phyloP scores from a whole-genome alignment of 805 yeast genomes.

The Jamesozyma lodderae region DNA sequence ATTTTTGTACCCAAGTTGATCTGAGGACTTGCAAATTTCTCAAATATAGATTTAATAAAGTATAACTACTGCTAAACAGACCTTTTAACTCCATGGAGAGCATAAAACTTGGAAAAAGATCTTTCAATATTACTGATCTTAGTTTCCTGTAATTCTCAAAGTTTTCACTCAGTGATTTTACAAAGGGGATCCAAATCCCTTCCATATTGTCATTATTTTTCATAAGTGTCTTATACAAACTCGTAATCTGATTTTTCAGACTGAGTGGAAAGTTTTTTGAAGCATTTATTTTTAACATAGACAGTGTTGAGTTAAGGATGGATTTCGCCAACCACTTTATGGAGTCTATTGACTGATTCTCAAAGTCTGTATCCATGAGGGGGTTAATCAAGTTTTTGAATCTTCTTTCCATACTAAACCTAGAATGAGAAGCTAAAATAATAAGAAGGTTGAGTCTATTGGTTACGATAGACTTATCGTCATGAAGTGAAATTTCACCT shows the following conservation, averaged over 20 bases:
- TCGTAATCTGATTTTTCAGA: slow-evolving; percentile 6
- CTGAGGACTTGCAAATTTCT: slow-evolving; percentile 8
- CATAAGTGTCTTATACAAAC: neutral
- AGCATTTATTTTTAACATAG: slow-evolving; percentile 7
- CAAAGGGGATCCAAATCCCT: slow-evolving; percentile 7
- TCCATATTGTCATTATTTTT: slow-evolving; percentile 4
- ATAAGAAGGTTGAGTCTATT: slow-evolving; percentile 25
- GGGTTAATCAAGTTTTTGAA: slow-evolving; percentile 18
- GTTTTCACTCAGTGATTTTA: neutral
- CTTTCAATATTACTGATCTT: neutral
- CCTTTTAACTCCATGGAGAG: neutral
- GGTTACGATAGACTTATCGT: slow-evolving; percentile 15
- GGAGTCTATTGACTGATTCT: neutral
- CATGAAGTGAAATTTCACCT: slow-evolving; percentile 16
- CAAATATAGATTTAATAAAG: slow-evolving; percentile 7
- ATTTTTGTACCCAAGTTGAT: slow-evolving; percentile 17
- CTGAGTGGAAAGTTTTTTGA: slow-evolving; percentile 10
- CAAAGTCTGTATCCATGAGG: neutral
- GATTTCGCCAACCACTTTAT: slow-evolving; percentile 3
- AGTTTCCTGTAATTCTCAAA: neutral
- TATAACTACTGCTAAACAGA: neutral
- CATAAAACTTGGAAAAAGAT: neutral
- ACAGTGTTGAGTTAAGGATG: neutral
- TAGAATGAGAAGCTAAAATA: slow-evolving; percentile 15
- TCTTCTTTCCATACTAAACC: slow-evolving; percentile 16